Conservation (phyloP, 495 filamentous ascomycete genomes). For the Penicillium cinerascens region DNA sequence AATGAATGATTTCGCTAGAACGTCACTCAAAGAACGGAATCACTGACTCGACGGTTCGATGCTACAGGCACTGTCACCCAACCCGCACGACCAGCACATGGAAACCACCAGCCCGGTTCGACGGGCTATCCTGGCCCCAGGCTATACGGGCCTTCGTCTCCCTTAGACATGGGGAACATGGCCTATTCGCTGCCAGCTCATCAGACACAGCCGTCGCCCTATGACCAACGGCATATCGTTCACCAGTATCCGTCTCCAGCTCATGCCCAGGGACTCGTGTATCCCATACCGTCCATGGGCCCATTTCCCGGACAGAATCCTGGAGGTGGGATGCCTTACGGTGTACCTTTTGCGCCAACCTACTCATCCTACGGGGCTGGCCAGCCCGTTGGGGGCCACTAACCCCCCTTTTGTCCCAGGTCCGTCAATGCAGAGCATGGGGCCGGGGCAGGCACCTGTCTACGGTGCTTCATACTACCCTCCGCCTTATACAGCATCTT, state of each 20-base stretch:
- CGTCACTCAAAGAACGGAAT: not conserved
- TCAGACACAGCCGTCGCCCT: slow-evolving; percentile 24
- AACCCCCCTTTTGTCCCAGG: slow-evolving; percentile 27
- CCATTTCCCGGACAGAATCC: slow-evolving; percentile 33
- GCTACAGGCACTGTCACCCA: slow-evolving; percentile 15
- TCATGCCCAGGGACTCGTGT: slow-evolving; percentile 31
- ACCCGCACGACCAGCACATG: slow-evolving; percentile 20
- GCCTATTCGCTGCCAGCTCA: slow-evolving; percentile 43
- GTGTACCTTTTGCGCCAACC: slow-evolving; percentile 24
- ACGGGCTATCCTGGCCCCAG: slow-evolving; percentile 17
- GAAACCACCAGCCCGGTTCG: slow-evolving; percentile 20
- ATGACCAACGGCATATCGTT: slow-evolving; percentile 27
- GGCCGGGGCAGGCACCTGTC: slow-evolving; percentile 19
- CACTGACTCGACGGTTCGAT: slow-evolving; percentile 14
- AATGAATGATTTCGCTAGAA: not conserved
- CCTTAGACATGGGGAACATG: slow-evolving; percentile 48
- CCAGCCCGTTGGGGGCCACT: slow-evolving; percentile 27
- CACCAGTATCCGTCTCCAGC: slow-evolving; percentile 29
- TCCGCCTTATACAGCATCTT: slow-evolving; percentile 19
- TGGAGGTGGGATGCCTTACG: slow-evolving; percentile 25
- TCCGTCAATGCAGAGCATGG: slow-evolving; percentile 16
- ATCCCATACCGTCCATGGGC: slow-evolving; percentile 33
- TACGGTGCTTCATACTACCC: slow-evolving; percentile 32
- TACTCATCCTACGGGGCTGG: slow-evolving; percentile 28
- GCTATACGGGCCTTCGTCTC: slow-evolving; percentile 29